Conservation (phyloP, 2,329 filamentous ascomycete genomes). For the Trichoderma gracile region DNA sequence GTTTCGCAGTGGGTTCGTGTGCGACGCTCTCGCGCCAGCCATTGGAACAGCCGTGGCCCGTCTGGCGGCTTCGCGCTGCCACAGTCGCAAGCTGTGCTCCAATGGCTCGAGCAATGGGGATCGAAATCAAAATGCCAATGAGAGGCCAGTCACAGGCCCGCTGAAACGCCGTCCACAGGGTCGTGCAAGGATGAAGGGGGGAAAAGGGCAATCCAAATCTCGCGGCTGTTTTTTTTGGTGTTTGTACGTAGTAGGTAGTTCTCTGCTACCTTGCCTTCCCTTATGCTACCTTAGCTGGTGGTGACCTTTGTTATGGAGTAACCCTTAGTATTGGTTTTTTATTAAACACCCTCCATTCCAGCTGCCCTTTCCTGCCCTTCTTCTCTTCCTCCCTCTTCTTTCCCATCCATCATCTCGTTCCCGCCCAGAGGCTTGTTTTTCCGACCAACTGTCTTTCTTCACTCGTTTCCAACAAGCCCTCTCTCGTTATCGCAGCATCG, state of each 20-base stretch:
- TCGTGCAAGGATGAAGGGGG: no score
- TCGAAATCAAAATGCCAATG: no score
- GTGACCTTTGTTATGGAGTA: not conserved
- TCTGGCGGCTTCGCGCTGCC: conserved; percentile 1
- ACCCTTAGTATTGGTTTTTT: not conserved
- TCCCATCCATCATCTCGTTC: conserved; percentile 25
- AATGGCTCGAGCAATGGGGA: not conserved
- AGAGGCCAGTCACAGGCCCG: not conserved
- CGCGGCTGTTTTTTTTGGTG: no score
- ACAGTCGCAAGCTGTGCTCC: not conserved
- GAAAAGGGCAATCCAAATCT: no score
- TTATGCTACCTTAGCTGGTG: no score
- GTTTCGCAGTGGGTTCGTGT: conserved; percentile 16
- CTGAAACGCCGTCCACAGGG: not conserved
- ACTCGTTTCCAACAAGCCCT: conserved; percentile 29
- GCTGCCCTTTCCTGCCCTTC: conserved; percentile 14
- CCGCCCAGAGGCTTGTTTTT: conserved; percentile 18
- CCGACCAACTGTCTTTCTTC: conserved; percentile 31
- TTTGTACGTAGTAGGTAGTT: no score
- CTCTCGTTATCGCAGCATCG: conserved; percentile 42
- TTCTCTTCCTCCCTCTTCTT: conserved; percentile 21
- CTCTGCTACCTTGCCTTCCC: no score
- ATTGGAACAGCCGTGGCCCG: conserved; percentile 9
- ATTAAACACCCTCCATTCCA: conserved; percentile 19
- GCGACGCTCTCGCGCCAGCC: conserved; percentile 17